Evolutionary conservation across 2,329 filamentous ascomycete genomes (phyloP).

Genomic region (Sarocladiaceae sp.): DNA sequence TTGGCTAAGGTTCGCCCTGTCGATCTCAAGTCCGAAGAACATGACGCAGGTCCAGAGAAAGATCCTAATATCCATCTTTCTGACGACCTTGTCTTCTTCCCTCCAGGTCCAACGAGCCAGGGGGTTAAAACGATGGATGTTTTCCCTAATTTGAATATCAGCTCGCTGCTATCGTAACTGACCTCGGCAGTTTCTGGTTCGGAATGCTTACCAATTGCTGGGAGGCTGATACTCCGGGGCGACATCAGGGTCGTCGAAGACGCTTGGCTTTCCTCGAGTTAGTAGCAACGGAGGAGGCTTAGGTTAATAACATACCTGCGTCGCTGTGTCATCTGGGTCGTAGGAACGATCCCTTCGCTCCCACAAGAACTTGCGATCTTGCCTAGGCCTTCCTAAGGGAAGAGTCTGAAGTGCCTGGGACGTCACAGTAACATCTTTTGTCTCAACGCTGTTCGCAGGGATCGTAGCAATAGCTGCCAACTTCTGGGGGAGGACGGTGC

Average conservation of each 20-base stretch:
- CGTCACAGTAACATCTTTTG: background rate
- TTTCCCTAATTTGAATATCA: no score
- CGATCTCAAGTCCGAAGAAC: conserved; percentile 38
- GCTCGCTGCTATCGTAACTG: no score
- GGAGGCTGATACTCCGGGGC: background rate
- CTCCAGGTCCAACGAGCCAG: conserved; percentile 28
- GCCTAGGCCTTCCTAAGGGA: background rate
- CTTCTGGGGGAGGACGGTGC: background rate
- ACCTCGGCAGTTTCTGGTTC: no score
- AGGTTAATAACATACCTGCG: background rate
- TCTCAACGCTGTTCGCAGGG: background rate
- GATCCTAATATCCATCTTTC: conserved; percentile 42
- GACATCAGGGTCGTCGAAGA: background rate
- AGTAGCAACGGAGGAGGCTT: background rate
- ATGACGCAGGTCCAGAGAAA: conserved; percentile 40
- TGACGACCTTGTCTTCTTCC: conserved; percentile 24
- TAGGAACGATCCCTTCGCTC: background rate
- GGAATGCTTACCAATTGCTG: background rate
- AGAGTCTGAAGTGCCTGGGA: background rate
- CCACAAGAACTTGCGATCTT: background rate
- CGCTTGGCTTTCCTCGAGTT: background rate
- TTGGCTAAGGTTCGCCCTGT: conserved; percentile 40
- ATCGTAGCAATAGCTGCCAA: background rate
- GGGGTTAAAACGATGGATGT: conserved; percentile 31
- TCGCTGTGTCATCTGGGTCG: background rate